Base-by-base conservation (phyloP, 2,329 filamentous ascomycete genomes). In the Talaromyces islandicus region DNA sequence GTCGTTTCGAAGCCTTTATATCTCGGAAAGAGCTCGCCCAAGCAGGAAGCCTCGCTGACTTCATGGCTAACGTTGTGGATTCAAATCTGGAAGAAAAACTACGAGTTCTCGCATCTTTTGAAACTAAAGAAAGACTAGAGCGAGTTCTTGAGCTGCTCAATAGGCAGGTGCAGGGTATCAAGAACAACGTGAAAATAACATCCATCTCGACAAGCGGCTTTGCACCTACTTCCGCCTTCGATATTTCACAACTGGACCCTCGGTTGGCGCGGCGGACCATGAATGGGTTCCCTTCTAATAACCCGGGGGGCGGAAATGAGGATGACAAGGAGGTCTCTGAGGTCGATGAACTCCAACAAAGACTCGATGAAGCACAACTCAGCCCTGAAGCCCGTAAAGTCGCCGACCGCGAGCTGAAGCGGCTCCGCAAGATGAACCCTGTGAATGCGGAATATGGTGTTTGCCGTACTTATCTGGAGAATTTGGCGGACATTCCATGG, bases 381-480 rank as follows among this genome's bases (percentile, higher is more conserved):
- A 89, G 89, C 0, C 83, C 89, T 0, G 94, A 99, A 65, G 92
- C 92, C 7, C 84, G 88, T 63, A 97, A 94, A 77, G 86, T 95
- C n/a, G 93, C 92, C 1, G 89, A 96, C 60, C 85, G 92, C 57
- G 94, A 99, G 73, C 75, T 99, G 53, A 90, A 91, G 69, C 83
- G 94, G 24, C 77, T 99, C 63, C 90, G 90, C 69, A 96, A 96
- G 79, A 97, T 97, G 91, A 92, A 91, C 69, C 92, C 94, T 0
- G 91, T 91, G 56, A 94, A 97, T 71, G 93, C 95, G 41, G 94
- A 99, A 70, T 97, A 97, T 70, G 91, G 94, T 64, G 93, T 99
- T 12, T 91, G 90, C 65, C 83, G 93, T 64, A 96, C 92, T 55
- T 99, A 97, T 77, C 82, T 99, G 12, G 94, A 99, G 76, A 97